Percentiles rank a stretch among this genome's conserved stretches.
phyloP scores from a whole-genome alignment of 345 rosid species.

The Aquilaria sinensis region DNA sequence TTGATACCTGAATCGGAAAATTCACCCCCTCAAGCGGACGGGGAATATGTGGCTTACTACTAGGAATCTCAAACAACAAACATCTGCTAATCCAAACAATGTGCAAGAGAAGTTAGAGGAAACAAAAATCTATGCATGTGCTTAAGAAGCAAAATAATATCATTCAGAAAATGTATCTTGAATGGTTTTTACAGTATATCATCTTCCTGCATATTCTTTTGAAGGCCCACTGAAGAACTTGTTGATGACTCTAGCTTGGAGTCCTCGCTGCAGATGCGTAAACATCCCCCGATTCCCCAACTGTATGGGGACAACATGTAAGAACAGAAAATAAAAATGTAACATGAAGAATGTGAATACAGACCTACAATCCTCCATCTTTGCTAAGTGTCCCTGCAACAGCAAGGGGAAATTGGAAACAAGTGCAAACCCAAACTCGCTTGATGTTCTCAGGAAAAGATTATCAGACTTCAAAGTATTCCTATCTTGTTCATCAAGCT shows the following conservation, averaged over 20 bases:
- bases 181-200: conserved; percentile 1
- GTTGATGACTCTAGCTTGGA: neutral
- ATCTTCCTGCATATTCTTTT: too few species aligned
- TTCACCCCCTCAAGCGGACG: conserved; percentile 17
- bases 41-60: conserved; percentile 7
- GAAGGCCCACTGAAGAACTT: too few species aligned
- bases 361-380: conserved; percentile 5
- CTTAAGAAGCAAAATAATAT: neutral
- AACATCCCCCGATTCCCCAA: conserved; percentile 16
- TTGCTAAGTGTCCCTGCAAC: neutral
- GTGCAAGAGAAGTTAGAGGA: neutral
- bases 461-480: conserved; percentile 11
- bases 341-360: neutral
- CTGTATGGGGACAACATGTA: neutral
- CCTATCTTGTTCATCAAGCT: conserved; percentile 10
- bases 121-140: neutral
- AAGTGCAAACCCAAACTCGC: conserved; percentile 1
- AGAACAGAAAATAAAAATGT: neutral
- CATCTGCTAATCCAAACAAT: conserved; percentile 4
- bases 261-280: neutral
- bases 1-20: conserved; percentile 11
- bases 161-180: neutral
- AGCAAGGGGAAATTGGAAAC: neutral
- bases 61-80: conserved; percentile 7
- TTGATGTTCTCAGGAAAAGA: conserved; percentile 11